Base-by-base conservation (phyloP, 202 grass and related monocot genomes). In the Carex arenaria region DNA sequence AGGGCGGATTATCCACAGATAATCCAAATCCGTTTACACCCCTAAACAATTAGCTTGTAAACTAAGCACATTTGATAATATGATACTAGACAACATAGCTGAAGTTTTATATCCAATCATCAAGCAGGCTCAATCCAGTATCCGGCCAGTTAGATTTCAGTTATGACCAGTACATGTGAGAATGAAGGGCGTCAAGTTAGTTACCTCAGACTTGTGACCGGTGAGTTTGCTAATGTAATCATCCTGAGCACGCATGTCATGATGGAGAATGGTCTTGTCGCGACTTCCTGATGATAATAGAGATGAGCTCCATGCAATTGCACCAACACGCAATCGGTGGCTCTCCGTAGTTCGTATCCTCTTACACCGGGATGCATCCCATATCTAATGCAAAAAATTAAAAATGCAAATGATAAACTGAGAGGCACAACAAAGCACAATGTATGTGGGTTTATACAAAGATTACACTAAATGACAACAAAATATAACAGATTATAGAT, bases 171-270 rank as follows among this genome's bases (percentile, higher is more conserved):
- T 11, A 72, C 17, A 0, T 10, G 47, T 57, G 13, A 78, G 28
- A 78, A 78, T 38, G 28, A 9, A 78, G 73, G 53, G 5, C 30
- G 12, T n/a, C 53, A 38, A 34, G 73, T 78, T 86, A 3, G 56
- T 88, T 85, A 94, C 96, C 97, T 99, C 97, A 43, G 97, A 99
- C 87, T 96, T 99, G 83, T 99, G 97, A 17, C 97, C 97, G 1
- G 88, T 92, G 84, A 96, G 87, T 84, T 94, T 99, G 88, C 90
- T 96, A 81, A 99, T 86, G 61, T 90, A 99, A 90, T 99, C 90
- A 1, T 92, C 97, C 57, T 93, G 91, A 61, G 87, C 78, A 76
- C 97, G 97, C 31, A 99, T 93, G 87, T 99, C 97, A 59, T 90
- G 82, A 40, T 99, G 97, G 74, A 96, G 85, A 68, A 99, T 96